Conservation (phyloP, 169 alveolate species). For the Babesia bigemina region DNA sequence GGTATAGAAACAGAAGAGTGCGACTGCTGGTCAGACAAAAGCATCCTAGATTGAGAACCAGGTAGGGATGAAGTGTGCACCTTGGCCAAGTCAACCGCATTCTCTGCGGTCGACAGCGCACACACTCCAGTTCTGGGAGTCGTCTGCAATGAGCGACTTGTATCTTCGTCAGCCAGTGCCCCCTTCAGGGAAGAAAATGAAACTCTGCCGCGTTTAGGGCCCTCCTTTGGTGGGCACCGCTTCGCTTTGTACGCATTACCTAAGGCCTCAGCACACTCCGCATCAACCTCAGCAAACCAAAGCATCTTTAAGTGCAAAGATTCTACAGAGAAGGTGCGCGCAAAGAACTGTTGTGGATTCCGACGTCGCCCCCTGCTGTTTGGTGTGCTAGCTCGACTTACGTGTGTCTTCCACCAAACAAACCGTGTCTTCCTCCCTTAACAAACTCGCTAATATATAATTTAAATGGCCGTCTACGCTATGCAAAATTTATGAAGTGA, state of each 20-base stretch:
- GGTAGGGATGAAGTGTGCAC: too few relatives aligned
- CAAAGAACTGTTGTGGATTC: too few relatives aligned
- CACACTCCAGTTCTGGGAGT: neutral
- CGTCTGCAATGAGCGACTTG: neutral
- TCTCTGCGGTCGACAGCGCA: too few relatives aligned
- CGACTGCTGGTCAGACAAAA: too few relatives aligned
- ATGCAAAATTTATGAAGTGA: too few relatives aligned
- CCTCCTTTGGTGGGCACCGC: neutral
- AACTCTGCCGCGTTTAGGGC: neutral
- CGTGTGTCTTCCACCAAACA: neutral
- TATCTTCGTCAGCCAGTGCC: neutral
- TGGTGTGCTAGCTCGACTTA: too few relatives aligned
- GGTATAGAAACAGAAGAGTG: too few relatives aligned
- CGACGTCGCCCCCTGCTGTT: too few relatives aligned
- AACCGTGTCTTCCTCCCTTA: neutral
- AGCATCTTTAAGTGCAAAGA: neutral
- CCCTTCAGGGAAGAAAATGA: neutral
- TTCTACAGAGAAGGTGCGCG: too few relatives aligned
- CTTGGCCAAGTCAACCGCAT: too few relatives aligned
- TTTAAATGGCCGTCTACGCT: too few relatives aligned
- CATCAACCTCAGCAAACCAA: neutral
- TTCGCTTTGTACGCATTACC: constrained; percentile 8
- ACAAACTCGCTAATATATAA: neutral
- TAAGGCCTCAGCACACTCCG: constrained; percentile 1
- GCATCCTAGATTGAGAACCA: too few relatives aligned